These are phyloP conservation scores for Magnaporthiopsis incrustans DNA, from an alignment of 2,329 filamentous ascomycete species.

Conservation along the genomic window DNA sequence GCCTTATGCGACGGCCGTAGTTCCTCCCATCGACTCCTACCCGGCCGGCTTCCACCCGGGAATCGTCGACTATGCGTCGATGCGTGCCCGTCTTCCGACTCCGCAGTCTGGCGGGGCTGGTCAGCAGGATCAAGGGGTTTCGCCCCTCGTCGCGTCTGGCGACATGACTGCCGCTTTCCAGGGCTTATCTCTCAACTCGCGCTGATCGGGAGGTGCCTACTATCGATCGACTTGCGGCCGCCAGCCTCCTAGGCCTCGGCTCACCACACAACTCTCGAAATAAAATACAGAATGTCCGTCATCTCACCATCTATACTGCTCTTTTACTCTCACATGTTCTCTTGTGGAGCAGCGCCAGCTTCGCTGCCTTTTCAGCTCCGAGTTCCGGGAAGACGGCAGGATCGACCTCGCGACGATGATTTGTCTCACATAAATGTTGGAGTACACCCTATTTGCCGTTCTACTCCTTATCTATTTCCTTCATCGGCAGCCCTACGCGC, in stretches of 20 bases:
- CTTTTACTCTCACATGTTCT: not conserved
- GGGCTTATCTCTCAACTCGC: conserved; percentile 62
- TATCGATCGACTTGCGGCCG: not conserved
- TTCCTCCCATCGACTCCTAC: conserved; percentile 34
- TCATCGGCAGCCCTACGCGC: not conserved
- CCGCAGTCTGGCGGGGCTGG: conserved; percentile 23
- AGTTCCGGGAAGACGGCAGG: not conserved
- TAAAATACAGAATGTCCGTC: not conserved
- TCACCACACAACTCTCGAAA: not conserved
- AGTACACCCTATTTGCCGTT: not conserved
- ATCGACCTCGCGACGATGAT: not conserved
- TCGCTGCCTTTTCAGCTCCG: not conserved
- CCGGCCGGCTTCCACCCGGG: conserved; percentile 29
- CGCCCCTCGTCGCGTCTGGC: conserved; percentile 35
- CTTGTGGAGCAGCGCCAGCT: not conserved
- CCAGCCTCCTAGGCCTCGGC: conserved; percentile 11
- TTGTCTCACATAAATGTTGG: not conserved
- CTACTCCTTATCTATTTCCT: not conserved
- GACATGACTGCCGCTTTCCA: conserved; percentile 62
- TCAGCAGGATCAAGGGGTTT: conserved; percentile 30
- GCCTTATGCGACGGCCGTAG: conserved; percentile 30
- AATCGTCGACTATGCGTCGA: conserved; percentile 36
- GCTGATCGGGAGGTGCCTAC: conserved; percentile 24
- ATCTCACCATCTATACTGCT: not conserved
- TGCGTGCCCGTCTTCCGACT: conserved; percentile 39